Conservation (phyloP, 371 early-diverging fungal genomes). For the Actinomucor elegans region DNA sequence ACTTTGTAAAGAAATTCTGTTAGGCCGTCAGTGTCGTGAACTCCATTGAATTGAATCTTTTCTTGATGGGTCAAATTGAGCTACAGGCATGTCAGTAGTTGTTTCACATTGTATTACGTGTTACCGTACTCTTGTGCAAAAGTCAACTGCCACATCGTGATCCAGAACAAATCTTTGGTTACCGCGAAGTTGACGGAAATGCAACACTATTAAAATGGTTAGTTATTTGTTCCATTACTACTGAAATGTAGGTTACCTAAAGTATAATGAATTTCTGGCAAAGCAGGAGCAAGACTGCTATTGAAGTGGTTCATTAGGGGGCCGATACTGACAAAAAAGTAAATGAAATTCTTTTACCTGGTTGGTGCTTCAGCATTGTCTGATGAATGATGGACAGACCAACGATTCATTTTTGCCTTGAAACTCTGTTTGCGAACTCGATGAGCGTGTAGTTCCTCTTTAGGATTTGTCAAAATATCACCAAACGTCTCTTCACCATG, state of each 20-base stretch:
- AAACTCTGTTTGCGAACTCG: constrained; percentile 27
- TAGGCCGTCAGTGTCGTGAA: constrained; percentile 56
- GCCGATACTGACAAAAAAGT: too few relatives aligned
- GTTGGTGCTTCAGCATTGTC: not conserved
- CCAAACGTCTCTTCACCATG: constrained; percentile 51
- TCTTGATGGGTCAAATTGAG: constrained; percentile 47
- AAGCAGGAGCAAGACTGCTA: not conserved
- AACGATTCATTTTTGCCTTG: constrained; percentile 14
- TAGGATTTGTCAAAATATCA: constrained; percentile 40
- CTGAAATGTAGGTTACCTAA: not conserved
- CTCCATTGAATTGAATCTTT: constrained; percentile 47
- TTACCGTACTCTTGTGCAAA: constrained; percentile 27
- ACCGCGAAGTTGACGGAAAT: constrained; percentile 46
- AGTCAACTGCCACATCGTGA: constrained; percentile 33
- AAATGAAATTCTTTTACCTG: too few relatives aligned
- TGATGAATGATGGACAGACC: constrained; percentile 8
- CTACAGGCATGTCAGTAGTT: constrained; percentile 14
- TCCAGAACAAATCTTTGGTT: constrained; percentile 45
- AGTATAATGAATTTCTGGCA: not conserved
- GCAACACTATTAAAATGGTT: constrained; percentile 29
- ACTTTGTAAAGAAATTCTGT: constrained; percentile 54
- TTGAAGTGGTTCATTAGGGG: too few relatives aligned
- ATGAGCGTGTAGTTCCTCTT: constrained; percentile 39
- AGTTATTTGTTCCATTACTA: not conserved
- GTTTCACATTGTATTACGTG: not conserved